These are phyloP conservation scores for Striga hermonthica DNA, from an alignment of 305 asterid genomes.

Conservation along the genomic window DNA sequence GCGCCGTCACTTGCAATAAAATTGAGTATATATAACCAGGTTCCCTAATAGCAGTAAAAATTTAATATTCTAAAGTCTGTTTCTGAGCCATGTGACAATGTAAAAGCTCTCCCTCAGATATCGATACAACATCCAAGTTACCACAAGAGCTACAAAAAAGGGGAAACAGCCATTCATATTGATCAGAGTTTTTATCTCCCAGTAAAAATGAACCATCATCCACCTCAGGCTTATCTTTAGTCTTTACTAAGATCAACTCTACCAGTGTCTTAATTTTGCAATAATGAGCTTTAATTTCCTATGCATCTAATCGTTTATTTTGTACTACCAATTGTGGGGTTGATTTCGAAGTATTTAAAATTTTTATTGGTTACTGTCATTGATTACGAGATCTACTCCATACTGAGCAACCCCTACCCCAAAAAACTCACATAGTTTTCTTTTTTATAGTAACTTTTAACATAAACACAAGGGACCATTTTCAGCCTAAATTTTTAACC, in stretches of 20 bases:
- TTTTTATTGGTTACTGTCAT: neutral
- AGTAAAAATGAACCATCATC: neutral
- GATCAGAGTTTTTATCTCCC: neutral
- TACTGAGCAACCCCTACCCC: no score
- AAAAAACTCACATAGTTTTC: no score
- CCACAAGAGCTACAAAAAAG: neutral
- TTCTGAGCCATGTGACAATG: conserved; percentile 15
- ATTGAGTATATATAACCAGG: conserved; percentile 1
- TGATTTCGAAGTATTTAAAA: conserved; percentile 20
- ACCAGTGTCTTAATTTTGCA: conserved; percentile 3
- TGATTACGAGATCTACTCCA: no score
- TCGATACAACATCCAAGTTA: conserved; percentile 1
- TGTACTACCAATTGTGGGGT: conserved; percentile 3
- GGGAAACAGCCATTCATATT: conserved; percentile 6
- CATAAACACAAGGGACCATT: no score
- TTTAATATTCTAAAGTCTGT: neutral
- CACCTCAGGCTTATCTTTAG: conserved; percentile 1
- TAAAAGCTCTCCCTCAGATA: conserved; percentile 2
- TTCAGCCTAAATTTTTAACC: neutral
- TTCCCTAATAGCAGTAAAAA: neutral
- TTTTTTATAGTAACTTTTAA: no score
- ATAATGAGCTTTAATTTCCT: neutral
- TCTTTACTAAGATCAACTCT: conserved; percentile 3
- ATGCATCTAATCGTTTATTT: conserved; percentile 4
- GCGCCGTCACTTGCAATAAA: conserved; percentile 3